Percentiles rank a stretch among this genome's conserved stretches.
These are phyloP conservation scores for Phymatotrichopsis omnivora DNA, from an alignment of 2,329 filamentous ascomycete species.

Conservation along the genomic window DNA sequence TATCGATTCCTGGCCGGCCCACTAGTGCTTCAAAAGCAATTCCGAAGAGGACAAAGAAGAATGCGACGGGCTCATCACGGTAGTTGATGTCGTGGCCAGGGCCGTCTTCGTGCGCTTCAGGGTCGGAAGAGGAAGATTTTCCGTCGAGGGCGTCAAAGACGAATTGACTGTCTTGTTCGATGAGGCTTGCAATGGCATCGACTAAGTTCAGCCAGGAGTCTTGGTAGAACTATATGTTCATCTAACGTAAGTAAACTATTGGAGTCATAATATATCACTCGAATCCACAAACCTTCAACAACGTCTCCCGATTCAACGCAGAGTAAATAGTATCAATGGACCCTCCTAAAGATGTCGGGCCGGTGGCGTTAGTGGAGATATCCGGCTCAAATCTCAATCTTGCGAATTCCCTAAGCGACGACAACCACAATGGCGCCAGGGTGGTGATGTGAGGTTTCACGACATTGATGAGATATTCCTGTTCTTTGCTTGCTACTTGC, in stretches of 20 bases:
- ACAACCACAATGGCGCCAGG: slow-evolving; percentile 86
- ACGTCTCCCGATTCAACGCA: slow-evolving; percentile 83
- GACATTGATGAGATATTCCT: slow-evolving; percentile 78
- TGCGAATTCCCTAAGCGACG: slow-evolving; percentile 86
- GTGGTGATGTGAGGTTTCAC: slow-evolving; percentile 82
- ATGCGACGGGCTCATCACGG: slow-evolving; percentile 91
- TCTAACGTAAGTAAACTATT: slow-evolving; percentile 21
- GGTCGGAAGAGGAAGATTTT: slow-evolving; percentile 45
- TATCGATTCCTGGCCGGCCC: slow-evolving; percentile 58
- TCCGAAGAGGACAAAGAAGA: slow-evolving; percentile 97
- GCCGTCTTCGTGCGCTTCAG: slow-evolving; percentile 40
- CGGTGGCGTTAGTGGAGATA: slow-evolving; percentile 80
- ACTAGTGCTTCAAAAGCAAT: slow-evolving; percentile 93
- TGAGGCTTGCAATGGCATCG: slow-evolving; percentile 91
- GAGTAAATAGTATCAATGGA: slow-evolving; percentile 91
- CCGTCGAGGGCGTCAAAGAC: slow-evolving; percentile 95
- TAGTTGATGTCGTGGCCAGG: slow-evolving; percentile 85
- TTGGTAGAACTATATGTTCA: slow-evolving; percentile 64
- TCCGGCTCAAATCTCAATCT: slow-evolving; percentile 91
- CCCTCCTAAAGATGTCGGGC: slow-evolving; percentile 56
- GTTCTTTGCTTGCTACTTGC: slow-evolving; percentile 87
- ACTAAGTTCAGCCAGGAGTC: slow-evolving; percentile 94
- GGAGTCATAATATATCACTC: background rate
- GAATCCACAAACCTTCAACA: slow-evolving; percentile 52
- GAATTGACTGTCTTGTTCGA: slow-evolving; percentile 94